Evolutionary conservation across 208 protist species (phyloP).

Genomic region (Leishmania gerbilli): DNA sequence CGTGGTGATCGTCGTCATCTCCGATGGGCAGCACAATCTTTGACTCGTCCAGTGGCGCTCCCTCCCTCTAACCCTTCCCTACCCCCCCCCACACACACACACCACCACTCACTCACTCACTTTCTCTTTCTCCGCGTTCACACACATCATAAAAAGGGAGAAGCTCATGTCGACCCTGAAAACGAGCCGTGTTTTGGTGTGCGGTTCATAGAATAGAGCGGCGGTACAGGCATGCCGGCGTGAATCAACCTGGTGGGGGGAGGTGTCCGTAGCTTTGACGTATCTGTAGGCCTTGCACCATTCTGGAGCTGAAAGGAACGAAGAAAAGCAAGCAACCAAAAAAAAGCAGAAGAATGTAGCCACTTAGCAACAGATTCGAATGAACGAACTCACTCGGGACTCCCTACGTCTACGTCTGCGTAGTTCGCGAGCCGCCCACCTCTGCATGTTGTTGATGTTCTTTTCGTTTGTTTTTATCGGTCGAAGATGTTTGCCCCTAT

Average conservation of each 20-base stretch:
- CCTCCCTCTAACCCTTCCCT: background rate
- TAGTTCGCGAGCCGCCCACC: background rate
- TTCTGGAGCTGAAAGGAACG: background rate
- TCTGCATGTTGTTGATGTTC: background rate
- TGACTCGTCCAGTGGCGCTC: background rate
- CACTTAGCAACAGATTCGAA: background rate
- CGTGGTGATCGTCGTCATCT: background rate
- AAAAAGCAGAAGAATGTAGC: background rate
- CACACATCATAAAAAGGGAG: background rate
- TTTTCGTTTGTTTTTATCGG: background rate
- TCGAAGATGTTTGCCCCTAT: background rate
- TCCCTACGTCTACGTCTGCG: background rate
- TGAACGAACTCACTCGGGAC: background rate
- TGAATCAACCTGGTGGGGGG: background rate
- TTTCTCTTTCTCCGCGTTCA: background rate
- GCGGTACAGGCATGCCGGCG: background rate
- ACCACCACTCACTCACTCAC: background rate
- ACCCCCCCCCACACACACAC: background rate
- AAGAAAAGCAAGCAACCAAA: background rate
- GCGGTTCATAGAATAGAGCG: background rate
- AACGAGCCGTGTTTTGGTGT: background rate
- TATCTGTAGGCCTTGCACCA: background rate
- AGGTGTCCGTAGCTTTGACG: background rate
- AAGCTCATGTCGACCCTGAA: background rate
- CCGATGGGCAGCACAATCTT: background rate